Conservation (phyloP, 805 yeast genomes). For the Saccharomycopsis malanga region DNA sequence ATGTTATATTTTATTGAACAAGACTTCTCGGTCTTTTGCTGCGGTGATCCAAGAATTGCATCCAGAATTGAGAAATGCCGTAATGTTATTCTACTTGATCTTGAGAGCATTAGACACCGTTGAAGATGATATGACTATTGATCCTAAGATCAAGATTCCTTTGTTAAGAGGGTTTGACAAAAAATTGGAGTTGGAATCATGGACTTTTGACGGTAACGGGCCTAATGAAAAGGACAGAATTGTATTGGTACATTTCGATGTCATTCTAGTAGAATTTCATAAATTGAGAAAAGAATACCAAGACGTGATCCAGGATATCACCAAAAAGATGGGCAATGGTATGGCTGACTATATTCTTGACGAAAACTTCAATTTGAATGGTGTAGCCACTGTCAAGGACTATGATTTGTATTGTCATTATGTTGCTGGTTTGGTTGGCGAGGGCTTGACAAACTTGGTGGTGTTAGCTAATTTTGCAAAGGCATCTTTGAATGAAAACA, state of each 20-base stretch:
- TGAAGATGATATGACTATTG: slow-evolving; percentile 92
- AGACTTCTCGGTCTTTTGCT: slow-evolving; percentile 88
- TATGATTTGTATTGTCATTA: slow-evolving; percentile 91
- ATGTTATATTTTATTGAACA: slow-evolving; percentile 60
- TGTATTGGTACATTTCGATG: slow-evolving; percentile 75
- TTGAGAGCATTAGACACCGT: slow-evolving; percentile 90
- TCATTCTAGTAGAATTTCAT: slow-evolving; percentile 63
- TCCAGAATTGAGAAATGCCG: slow-evolving; percentile 78
- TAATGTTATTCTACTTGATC: slow-evolving; percentile 78
- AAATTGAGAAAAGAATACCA: slow-evolving; percentile 68
- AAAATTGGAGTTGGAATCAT: slow-evolving; percentile 56
- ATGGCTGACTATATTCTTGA: slow-evolving; percentile 90
- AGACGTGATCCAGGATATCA: slow-evolving; percentile 68
- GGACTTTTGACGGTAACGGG: slow-evolving; percentile 74
- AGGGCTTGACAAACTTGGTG: slow-evolving; percentile 81
- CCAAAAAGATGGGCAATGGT: slow-evolving; percentile 89
- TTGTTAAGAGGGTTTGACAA: slow-evolving; percentile 60
- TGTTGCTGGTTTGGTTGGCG: slow-evolving; percentile 97
- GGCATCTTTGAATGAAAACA: slow-evolving; percentile 39
- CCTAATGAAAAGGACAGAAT: slow-evolving; percentile 75
- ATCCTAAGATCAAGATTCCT: slow-evolving; percentile 64
- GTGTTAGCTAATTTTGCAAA: slow-evolving; percentile 69
- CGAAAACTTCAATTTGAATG: slow-evolving; percentile 71
- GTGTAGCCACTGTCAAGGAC: slow-evolving; percentile 71
- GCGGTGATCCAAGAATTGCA: slow-evolving; percentile 87